These are phyloP conservation scores for Vararia minispora DNA, from an alignment of 768 basidiomycete genomes.

Conservation along the genomic window DNA sequence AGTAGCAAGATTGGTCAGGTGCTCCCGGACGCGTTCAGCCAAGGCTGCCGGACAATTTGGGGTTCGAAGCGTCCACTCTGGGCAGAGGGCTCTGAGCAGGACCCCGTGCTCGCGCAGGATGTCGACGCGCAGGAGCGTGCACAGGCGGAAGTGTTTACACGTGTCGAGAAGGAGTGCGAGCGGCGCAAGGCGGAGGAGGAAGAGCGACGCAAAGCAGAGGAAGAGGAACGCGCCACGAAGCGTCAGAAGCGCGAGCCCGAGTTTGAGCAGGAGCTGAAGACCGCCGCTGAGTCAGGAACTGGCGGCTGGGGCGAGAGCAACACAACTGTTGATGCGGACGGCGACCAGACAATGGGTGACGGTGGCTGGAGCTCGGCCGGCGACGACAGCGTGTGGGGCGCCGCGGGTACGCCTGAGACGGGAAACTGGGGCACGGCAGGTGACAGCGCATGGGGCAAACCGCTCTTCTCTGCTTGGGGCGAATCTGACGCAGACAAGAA, in stretches of 20 bases:
- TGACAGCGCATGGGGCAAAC: no score
- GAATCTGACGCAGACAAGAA: neutral
- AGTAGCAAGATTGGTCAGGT: constrained; percentile 34
- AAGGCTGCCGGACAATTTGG: constrained; percentile 38
- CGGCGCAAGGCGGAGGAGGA: constrained; percentile 9
- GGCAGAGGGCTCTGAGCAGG: constrained; percentile 14
- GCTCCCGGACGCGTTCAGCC: constrained; percentile 39
- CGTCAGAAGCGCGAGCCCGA: constrained; percentile 1
- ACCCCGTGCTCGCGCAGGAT: constrained; percentile 10
- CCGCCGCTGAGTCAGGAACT: constrained; percentile 8
- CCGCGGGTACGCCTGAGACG: no score
- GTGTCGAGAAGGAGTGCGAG: constrained; percentile 18
- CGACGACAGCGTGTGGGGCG: constrained; percentile 2
- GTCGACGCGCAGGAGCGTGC: no score
- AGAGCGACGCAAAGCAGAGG: constrained; percentile 2
- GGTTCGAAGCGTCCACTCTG: constrained; percentile 20
- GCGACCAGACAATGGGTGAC: constrained; percentile 5
- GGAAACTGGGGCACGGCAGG: no score
- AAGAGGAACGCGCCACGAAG: constrained; percentile 1
- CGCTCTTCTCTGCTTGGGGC: no score
- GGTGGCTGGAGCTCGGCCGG: neutral
- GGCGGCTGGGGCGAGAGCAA: constrained; percentile 2
- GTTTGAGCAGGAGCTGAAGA: constrained; percentile 8
- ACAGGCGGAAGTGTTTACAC: no score
- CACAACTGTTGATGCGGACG: constrained; percentile 10